These are phyloP conservation scores for Sporisorium graminicola DNA, from an alignment of 1,284 basidiomycete species.

Conservation along the genomic window DNA sequence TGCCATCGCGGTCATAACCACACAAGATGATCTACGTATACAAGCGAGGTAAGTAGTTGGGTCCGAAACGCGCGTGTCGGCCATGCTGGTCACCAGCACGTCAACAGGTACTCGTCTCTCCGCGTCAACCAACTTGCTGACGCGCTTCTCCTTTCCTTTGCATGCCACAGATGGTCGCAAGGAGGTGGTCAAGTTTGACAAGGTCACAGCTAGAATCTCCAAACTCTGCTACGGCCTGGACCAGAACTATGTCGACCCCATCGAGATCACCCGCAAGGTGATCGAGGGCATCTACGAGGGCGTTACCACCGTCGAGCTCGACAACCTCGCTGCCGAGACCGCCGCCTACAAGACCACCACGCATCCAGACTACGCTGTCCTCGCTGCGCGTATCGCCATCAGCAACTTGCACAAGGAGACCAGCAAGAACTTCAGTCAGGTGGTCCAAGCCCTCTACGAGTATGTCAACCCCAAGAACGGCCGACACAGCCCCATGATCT, in stretches of 20 bases:
- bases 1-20: constrained; percentile 11
- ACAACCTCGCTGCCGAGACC: constrained; percentile 84
- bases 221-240: constrained; percentile 99
- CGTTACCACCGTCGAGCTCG: constrained; percentile 96
- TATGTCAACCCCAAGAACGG: constrained; percentile 98
- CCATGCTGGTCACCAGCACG: not conserved
- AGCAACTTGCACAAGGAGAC: constrained; percentile 99
- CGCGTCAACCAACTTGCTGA: constrained; percentile 5
- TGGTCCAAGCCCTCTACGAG: constrained; percentile 88
- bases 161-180: constrained; percentile 63
- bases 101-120: constrained; percentile 1
- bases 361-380: constrained; percentile 96
- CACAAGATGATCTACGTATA: constrained; percentile 67
- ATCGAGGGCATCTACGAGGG: constrained; percentile 94
- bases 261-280: constrained; percentile 79
- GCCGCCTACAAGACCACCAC: constrained; percentile 94
- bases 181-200: constrained; percentile 69
- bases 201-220: constrained; percentile 79
- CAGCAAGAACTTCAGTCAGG: constrained; percentile 93
- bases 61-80: not conserved
- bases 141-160: not conserved
- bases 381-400: constrained; percentile 97
- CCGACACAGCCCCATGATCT: constrained; percentile 87
- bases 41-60: constrained; percentile 62
- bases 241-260: constrained; percentile 90